Conservation (phyloP, 495 filamentous ascomycete genomes). For the Bacidia gigantensis region DNA sequence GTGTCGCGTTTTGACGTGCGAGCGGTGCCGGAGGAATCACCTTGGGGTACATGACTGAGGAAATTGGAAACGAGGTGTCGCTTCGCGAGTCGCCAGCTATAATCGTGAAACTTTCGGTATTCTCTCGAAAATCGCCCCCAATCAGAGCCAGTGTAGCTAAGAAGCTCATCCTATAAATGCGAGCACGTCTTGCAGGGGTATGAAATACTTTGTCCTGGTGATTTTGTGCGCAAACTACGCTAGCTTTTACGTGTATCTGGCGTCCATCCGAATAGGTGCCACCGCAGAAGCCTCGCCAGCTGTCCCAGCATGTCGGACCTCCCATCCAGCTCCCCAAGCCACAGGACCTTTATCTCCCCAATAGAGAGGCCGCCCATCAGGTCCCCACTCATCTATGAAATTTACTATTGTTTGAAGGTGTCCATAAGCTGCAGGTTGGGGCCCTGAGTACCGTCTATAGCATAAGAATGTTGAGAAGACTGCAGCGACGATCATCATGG, state of each 20-base stretch:
- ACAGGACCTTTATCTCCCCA: slow-evolving; percentile 29
- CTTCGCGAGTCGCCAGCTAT: too few species aligned
- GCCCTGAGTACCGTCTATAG: slow-evolving; percentile 23
- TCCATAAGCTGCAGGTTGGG: slow-evolving; percentile 30
- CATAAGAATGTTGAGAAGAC: slow-evolving; percentile 27
- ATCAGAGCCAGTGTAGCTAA: too few species aligned
- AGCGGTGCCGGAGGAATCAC: slow-evolving; percentile 22
- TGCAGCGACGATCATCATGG: slow-evolving; percentile 22
- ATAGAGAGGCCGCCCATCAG: slow-evolving; percentile 24
- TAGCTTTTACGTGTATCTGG: not conserved
- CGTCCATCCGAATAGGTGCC: slow-evolving; percentile 5
- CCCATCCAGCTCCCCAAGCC: not conserved
- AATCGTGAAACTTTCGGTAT: too few species aligned
- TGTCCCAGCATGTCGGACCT: slow-evolving; percentile 15
- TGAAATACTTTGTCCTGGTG: too few species aligned
- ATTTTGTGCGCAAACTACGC: too few species aligned
- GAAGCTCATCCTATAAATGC: too few species aligned
- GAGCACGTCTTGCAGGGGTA: too few species aligned
- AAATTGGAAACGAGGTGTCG: too few species aligned
- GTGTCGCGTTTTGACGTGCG: slow-evolving; percentile 21
- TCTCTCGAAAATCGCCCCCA: too few species aligned
- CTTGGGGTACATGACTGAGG: slow-evolving; percentile 2
- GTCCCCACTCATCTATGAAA: slow-evolving; percentile 32
- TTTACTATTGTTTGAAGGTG: slow-evolving; percentile 33
- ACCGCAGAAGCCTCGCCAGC: slow-evolving; percentile 2